Evolutionary conservation across 352 stramenopile genomes (phyloP).

Genomic region (Blastocystis sp.): DNA sequence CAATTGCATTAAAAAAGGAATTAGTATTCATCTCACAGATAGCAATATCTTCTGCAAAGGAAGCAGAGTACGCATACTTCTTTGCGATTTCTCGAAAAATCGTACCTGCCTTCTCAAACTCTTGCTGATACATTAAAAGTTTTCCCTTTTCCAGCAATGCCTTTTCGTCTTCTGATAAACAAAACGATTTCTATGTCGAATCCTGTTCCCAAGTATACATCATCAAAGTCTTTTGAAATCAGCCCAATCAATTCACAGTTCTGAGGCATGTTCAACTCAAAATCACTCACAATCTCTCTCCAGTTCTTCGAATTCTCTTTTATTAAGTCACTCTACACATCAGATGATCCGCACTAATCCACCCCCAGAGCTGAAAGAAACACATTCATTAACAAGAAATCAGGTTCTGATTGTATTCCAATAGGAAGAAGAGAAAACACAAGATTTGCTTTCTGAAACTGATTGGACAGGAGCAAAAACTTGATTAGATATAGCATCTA

Average conservation of each 20-base stretch:
- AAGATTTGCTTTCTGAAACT: background rate
- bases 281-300: background rate
- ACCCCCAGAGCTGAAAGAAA: background rate
- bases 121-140: background rate
- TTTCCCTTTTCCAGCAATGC: background rate
- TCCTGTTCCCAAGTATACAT: background rate
- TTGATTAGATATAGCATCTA: background rate
- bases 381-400: background rate
- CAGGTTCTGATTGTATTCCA: background rate
- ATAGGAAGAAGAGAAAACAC: background rate
- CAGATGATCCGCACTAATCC: background rate
- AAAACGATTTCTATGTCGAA: background rate
- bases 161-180: background rate
- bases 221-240: background rate
- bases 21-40: conserved; percentile 10
- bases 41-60: conserved; percentile 6
- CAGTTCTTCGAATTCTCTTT: background rate
- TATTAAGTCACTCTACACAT: background rate
- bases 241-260: background rate
- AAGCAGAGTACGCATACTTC: background rate
- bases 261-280: background rate
- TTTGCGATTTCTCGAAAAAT: background rate
- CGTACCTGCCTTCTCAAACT: background rate
- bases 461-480: background rate
- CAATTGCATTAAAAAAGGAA: background rate